Evolutionary conservation across 768 basidiomycete species (phyloP), one percentile per base, ranked within the genome.

Genomic region (Boletus vermiculosoides): DNA sequence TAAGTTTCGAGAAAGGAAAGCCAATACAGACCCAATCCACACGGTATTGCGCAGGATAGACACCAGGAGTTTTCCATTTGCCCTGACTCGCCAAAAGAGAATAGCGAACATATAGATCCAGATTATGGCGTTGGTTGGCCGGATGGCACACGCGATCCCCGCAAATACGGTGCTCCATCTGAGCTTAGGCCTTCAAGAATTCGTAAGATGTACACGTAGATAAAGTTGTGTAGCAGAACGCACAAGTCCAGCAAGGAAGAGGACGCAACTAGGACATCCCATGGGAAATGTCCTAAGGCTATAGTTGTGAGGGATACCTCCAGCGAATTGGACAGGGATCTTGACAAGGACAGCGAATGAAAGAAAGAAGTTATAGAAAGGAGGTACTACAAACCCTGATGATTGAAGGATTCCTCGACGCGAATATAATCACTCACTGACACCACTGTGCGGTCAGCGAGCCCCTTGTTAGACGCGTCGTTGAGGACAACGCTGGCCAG

Each of bases 271-370:
- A 64, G 33, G 18, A 72, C 68, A 58, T 81, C 75, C 89, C 89
- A 92, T 0, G 89, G 94, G 73, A 90, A 98, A 66, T 80, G 80
- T 13, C 77, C 75, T 54, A 96, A 79, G 1, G 94, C 95, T 41
- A 88, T 72, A 0, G 86, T 86, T 0, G 90, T 89, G 42, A 98
- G 73, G 0, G 92, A 85, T 0, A 94, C 94, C 67, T 99, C 97
- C 28, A 95, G 74, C 13, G 94, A 95, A 68, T 98, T 99, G 31
- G 93, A 95, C 51, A 98, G 75, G 1, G 94, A 91, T 36, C 97
- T 83, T 4, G 94, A 89, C 25, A 97, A 76, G 1, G 91, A 82
- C 51, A 95, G 78, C 0, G 83, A 84, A 72, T 98, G 83, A 75
- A 98, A 98, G 67, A 96, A 84, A 5, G 92, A 95, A 1, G 87